A percentile compares a stretch with the other conserved stretches of the same genome.
phyloP scores from a whole-genome alignment of 805 yeast genomes.

The Tetrapisispora iriomotensis region DNA sequence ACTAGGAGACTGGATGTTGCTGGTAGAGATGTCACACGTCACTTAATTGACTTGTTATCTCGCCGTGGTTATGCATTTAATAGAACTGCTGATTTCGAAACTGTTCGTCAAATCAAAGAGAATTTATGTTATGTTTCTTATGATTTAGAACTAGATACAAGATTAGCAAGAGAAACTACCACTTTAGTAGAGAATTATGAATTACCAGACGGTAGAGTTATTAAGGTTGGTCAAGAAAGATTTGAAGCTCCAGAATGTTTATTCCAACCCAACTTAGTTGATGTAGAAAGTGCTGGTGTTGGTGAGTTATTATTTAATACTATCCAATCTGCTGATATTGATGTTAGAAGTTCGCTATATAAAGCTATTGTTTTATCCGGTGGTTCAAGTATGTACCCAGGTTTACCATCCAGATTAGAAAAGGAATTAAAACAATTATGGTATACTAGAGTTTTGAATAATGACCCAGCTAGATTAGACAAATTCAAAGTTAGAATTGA shows the following conservation, averaged over 20 bases:
- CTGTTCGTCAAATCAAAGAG: slow-evolving; percentile 96
- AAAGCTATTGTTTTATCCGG: slow-evolving; percentile 93
- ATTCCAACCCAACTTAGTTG: slow-evolving; percentile 92
- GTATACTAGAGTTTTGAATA: slow-evolving; percentile 79
- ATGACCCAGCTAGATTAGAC: slow-evolving; percentile 75
- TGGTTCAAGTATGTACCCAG: slow-evolving; percentile 98
- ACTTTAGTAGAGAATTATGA: slow-evolving; percentile 85
- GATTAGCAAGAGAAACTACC: slow-evolving; percentile 88
- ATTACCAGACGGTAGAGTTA: slow-evolving; percentile 92
- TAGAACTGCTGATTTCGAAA: slow-evolving; percentile 97
- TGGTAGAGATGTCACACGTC: slow-evolving; percentile 96
- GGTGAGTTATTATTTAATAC: slow-evolving; percentile 90
- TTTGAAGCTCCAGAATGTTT: slow-evolving; percentile 65
- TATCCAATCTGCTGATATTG: slow-evolving; percentile 90
- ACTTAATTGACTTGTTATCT: slow-evolving; percentile 77
- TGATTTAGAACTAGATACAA: slow-evolving; percentile 82
- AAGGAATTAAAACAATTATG: slow-evolving; percentile 94
- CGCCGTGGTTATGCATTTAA: slow-evolving; percentile 97
- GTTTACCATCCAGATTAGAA: slow-evolving; percentile 89
- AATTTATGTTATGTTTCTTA: slow-evolving; percentile 91
- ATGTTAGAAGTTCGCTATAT: slow-evolving; percentile 77
- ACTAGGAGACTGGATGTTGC: slow-evolving; percentile 93
- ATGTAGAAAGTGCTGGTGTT: slow-evolving; percentile 92
- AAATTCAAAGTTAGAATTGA: slow-evolving; percentile 95
- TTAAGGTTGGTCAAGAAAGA: slow-evolving; percentile 90